Conservation (phyloP, 306 rosid genomes). For the Pachyrhizus erosus region DNA sequence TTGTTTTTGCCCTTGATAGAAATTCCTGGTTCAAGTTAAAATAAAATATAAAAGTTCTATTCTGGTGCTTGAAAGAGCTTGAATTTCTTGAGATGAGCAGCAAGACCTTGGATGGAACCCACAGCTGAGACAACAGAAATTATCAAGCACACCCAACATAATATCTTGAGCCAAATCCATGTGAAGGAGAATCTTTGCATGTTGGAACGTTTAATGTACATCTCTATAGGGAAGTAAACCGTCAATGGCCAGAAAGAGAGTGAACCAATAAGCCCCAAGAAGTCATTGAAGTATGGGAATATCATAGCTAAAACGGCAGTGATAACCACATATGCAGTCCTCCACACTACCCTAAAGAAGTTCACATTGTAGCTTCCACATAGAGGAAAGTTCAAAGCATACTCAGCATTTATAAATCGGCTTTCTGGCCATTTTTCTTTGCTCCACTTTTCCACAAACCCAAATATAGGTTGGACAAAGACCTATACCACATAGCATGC, state of each 20-base stretch:
- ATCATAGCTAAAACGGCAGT: constrained; percentile 22
- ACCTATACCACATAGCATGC: constrained; percentile 49
- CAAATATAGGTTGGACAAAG: constrained; percentile 68
- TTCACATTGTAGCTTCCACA: neutral
- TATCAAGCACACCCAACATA: constrained; percentile 28
- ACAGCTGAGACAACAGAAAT: constrained; percentile 25
- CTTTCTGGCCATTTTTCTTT: constrained; percentile 32
- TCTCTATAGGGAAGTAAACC: constrained; percentile 33
- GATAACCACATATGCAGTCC: constrained; percentile 5
- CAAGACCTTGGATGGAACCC: constrained; percentile 34
- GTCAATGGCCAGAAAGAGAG: constrained; percentile 34
- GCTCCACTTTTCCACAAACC: constrained; percentile 56
- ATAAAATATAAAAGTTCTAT: no score
- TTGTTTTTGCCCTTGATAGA: neutral
- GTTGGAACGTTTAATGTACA: constrained; percentile 8
- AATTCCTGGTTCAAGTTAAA: neutral
- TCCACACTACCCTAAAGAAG: constrained; percentile 29
- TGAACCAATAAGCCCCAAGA: constrained; percentile 12
- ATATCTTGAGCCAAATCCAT: constrained; percentile 24
- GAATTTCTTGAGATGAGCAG: neutral
- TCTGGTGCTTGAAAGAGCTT: constrained; percentile 5
- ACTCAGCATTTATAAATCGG: constrained; percentile 7
- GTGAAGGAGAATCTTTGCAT: constrained; percentile 23
- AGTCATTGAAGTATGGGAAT: constrained; percentile 37
- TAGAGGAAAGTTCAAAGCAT: constrained; percentile 4